These are phyloP conservation scores for Magnusiomyces magnusii DNA, from an alignment of 1,139 yeast genomes.

Conservation along the genomic window DNA sequence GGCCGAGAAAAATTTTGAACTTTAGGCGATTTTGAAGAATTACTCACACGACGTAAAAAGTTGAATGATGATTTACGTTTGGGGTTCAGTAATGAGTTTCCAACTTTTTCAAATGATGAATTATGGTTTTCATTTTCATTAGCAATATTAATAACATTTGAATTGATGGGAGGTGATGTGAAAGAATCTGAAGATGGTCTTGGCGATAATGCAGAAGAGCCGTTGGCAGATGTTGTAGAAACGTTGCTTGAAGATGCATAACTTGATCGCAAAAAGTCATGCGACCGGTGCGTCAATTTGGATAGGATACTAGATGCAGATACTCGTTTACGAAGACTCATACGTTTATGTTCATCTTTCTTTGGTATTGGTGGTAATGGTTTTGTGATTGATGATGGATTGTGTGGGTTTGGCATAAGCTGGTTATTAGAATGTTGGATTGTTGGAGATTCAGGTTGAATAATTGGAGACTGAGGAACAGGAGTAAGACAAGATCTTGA, in stretches of 20 bases:
- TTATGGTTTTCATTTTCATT: not conserved
- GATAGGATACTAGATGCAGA: not conserved
- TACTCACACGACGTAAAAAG: slow-evolving; percentile 2
- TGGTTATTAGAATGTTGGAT: not conserved
- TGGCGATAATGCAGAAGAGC: not conserved
- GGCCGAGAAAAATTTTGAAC: not conserved
- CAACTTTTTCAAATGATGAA: not conserved
- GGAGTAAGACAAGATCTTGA: not conserved
- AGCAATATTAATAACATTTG: not conserved
- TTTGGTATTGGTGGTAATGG: not conserved
- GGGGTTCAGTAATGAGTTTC: not conserved
- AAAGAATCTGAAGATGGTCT: not conserved
- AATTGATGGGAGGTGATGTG: too few relatives aligned
- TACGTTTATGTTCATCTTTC: not conserved
- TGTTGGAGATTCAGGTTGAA: not conserved
- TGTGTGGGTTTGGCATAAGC: not conserved
- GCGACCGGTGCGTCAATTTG: not conserved
- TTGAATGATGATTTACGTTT: slow-evolving; percentile 2
- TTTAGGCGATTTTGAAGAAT: not conserved
- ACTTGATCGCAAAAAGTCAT: slow-evolving; percentile 1
- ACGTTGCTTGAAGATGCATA: not conserved
- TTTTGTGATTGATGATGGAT: not conserved
- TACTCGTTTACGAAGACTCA: not conserved
- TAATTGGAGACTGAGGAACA: not conserved
- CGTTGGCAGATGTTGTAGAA: not conserved